Evolutionary conservation across 257 asterid genomes (phyloP), one percentile per base, ranked within the genome.

Genomic region (Nicotiana benthamiana): DNA sequence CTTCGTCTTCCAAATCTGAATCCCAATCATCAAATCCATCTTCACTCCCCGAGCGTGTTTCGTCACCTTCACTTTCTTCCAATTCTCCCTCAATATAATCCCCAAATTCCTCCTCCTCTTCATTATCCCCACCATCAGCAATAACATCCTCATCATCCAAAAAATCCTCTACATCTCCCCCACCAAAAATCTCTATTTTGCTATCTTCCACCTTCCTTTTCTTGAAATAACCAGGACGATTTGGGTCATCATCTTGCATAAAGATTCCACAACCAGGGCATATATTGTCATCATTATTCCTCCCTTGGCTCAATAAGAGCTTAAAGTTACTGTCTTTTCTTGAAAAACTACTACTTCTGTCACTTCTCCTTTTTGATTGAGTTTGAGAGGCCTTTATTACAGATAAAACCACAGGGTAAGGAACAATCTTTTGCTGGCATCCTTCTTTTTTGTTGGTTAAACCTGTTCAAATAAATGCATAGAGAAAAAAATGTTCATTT

Each of bases 251-350:
- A 83, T 92, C 97, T 82, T 95, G 99, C 98, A 95, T 92, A 84
- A 89, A 92, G 68, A 95, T 91, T 61, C 99, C 99, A 88, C 99
- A 95, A 77, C 98, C 98, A 52, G 98, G 94, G 82, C 98, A 95
- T 61, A 95, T 79, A 83, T 81, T 79, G 84, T 92, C 98, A 87
- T 95, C 98, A 75, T 84, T 91, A 46, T 92, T 97, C 75, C 95
- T 91, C 82, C 98, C 98, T 84, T 95, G 94, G 78, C 97, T 93
- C 88, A 92, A 88, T 80, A 93, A 80, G 30, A 90, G 80, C 83
- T 83, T 90, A 79, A 85, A 87, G 57, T 82, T 61, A 26, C 60
- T 86, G 11, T 81, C 86, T 88, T 82, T 95, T 81, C 88, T 84
- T 34, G 86, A 62, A 83, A 56, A 79, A 80, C 87, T 85, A 74